Conservation (phyloP, 257 asterid species). For the Fraxinus cuspidata region DNA sequence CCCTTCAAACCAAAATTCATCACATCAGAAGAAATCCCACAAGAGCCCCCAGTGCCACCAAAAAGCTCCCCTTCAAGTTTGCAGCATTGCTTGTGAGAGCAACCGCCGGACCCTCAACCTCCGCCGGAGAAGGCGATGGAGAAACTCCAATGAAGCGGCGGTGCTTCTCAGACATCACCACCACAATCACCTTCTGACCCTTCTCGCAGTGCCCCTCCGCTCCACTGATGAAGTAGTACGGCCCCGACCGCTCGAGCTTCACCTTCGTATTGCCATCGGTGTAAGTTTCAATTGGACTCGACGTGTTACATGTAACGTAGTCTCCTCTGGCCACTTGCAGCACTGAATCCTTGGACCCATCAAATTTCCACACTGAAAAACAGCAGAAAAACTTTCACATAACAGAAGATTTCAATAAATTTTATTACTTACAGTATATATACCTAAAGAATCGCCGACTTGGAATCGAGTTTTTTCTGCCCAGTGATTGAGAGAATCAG, state of each 20-base stretch:
- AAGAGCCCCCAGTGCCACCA: constrained; percentile 28
- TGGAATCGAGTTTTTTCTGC: constrained; percentile 62
- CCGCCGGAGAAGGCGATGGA: constrained; percentile 72
- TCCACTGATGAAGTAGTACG: constrained; percentile 79
- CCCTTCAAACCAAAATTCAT: not conserved
- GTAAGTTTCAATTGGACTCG: constrained; percentile 55
- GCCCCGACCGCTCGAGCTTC: constrained; percentile 66
- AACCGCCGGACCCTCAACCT: constrained; percentile 41
- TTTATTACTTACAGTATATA: not conserved
- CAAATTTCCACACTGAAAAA: constrained; percentile 60
- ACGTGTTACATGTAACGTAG: constrained; percentile 67
- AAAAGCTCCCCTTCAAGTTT: constrained; percentile 31
- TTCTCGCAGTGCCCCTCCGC: constrained; percentile 61
- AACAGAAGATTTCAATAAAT: not conserved
- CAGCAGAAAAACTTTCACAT: not conserved
- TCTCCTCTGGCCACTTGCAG: constrained; percentile 60
- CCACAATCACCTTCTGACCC: constrained; percentile 74
- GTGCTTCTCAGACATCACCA: constrained; percentile 65
- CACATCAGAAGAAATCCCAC: constrained; percentile 32
- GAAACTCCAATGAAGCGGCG: constrained; percentile 28
- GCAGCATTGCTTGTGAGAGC: constrained; percentile 54
- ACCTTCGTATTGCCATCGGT: constrained; percentile 53
- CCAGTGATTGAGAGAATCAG: constrained; percentile 71
- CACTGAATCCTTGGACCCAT: constrained; percentile 58
- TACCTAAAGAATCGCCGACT: constrained; percentile 76